Evolutionary conservation across 169 alveolate species (phyloP).

Genomic region (Eimeria sp.): DNA sequence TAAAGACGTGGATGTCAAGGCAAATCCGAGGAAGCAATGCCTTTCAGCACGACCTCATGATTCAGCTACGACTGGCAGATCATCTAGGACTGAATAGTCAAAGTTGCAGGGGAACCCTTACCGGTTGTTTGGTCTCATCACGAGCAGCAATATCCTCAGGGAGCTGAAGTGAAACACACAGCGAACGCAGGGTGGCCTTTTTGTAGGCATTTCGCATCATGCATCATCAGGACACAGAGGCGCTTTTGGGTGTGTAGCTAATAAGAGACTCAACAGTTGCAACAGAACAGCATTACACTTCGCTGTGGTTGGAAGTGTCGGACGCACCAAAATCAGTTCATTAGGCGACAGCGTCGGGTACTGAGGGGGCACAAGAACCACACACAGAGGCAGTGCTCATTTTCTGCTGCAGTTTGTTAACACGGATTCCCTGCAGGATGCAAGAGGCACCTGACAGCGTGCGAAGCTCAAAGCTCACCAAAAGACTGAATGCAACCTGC

Average conservation of each 20-base stretch:
- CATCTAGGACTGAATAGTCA: no score
- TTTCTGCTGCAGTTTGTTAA: neutral
- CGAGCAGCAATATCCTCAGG: constrained; percentile 48
- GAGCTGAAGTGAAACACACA: constrained; percentile 14
- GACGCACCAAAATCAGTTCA: constrained; percentile 1
- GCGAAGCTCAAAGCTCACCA: neutral
- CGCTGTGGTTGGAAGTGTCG: no score
- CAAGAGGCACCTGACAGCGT: neutral
- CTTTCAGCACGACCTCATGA: neutral
- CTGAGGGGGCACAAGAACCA: neutral
- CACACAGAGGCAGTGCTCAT: neutral
- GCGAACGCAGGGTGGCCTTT: neutral
- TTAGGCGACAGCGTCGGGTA: constrained; percentile 39
- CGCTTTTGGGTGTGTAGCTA: neutral
- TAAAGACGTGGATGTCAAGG: neutral
- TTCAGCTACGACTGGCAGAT: neutral
- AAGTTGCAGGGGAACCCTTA: neutral
- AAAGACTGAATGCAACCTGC: constrained; percentile 36
- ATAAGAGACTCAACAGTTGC: neutral
- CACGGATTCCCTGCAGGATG: neutral
- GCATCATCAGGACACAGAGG: neutral
- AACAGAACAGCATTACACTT: neutral
- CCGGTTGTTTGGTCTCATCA: constrained; percentile 1
- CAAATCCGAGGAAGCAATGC: neutral
- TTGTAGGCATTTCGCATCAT: neutral